Evolutionary conservation across 345 rosid genomes (phyloP).

Genomic region (Tarenaya hassleriana): DNA sequence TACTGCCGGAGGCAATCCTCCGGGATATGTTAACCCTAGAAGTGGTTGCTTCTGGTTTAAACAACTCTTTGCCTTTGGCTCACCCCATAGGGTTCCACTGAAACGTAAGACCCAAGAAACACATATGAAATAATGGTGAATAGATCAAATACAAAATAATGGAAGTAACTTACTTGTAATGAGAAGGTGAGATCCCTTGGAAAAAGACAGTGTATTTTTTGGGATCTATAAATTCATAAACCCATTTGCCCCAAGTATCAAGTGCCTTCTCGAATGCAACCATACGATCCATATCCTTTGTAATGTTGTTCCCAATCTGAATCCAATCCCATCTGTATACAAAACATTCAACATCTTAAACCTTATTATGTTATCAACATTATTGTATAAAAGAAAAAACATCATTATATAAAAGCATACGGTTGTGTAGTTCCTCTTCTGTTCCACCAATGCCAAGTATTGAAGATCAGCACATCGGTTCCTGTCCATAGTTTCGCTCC

Average conservation of each 20-base stretch:
- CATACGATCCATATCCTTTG: constrained; percentile 72
- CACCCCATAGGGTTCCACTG: constrained; percentile 65
- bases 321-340: constrained; percentile 79
- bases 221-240: constrained; percentile 55
- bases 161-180: constrained; percentile 53
- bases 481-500: constrained; percentile 60
- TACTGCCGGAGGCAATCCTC: constrained; percentile 49
- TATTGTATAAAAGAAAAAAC: not conserved
- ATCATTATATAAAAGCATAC: constrained; percentile 22
- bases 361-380: too few relatives aligned
- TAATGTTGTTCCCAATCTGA: constrained; percentile 32
- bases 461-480: constrained; percentile 65
- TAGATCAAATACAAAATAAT: not conserved
- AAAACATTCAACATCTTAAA: not conserved
- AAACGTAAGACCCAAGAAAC: too few relatives aligned
- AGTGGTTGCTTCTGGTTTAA: constrained; percentile 55
- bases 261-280: constrained; percentile 61
- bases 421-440: constrained; percentile 64
- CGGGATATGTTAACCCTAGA: constrained; percentile 51
- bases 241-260: constrained; percentile 73
- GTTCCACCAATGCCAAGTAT: constrained; percentile 94
- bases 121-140: too few relatives aligned
- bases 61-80: constrained; percentile 53
- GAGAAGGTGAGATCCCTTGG: constrained; percentile 84
- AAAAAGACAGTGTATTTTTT: constrained; percentile 48